A percentile compares a stretch with the other conserved stretches of the same genome.
Evolutionary conservation across 805 yeast species (phyloP).

Genomic region (Yarrowia porcina): DNA sequence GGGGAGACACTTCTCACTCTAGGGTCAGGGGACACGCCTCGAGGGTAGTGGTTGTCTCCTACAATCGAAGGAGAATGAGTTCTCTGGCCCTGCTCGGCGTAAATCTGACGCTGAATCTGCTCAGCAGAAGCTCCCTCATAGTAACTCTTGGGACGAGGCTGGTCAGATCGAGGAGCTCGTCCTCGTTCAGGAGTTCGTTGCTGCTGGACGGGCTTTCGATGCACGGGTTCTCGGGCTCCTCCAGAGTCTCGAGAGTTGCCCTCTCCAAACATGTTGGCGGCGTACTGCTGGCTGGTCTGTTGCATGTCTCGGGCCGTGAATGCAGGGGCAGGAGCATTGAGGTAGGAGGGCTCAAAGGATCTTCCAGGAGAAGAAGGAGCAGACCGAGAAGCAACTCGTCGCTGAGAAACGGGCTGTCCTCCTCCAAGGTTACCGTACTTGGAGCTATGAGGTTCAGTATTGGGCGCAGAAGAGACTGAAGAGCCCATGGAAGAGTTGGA

Average conservation of each 20-base stretch:
- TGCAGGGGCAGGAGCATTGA: conserved; percentile 37
- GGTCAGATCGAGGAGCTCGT: neutral
- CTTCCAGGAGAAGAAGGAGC: conserved; percentile 35
- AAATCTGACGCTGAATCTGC: conserved; percentile 14
- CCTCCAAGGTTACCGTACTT: conserved; percentile 24
- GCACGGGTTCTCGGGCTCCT: conserved; percentile 13
- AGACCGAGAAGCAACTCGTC: conserved; percentile 33
- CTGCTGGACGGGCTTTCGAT: conserved; percentile 21
- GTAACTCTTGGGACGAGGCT: conserved; percentile 22
- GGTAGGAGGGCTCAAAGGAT: conserved; percentile 22
- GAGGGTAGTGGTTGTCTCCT: conserved; percentile 26
- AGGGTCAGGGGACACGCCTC: conserved; percentile 12
- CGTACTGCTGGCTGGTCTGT: conserved; percentile 36
- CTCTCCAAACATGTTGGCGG: conserved; percentile 22
- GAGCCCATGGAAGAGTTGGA: conserved; percentile 24
- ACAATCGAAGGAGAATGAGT: conserved; percentile 6
- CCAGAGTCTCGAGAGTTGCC: conserved; percentile 10
- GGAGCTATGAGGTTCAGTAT: conserved; percentile 13
- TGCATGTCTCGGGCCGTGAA: conserved; percentile 44
- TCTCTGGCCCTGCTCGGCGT: conserved; percentile 3
- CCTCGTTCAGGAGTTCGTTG: conserved; percentile 15
- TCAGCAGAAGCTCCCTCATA: conserved; percentile 24
- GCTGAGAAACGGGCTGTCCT: conserved; percentile 17
- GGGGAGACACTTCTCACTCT: conserved; percentile 7
- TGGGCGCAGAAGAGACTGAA: conserved; percentile 1